Conservation (phyloP, 129 eudicot genomes). For the Gnaphalium uliginosum region DNA sequence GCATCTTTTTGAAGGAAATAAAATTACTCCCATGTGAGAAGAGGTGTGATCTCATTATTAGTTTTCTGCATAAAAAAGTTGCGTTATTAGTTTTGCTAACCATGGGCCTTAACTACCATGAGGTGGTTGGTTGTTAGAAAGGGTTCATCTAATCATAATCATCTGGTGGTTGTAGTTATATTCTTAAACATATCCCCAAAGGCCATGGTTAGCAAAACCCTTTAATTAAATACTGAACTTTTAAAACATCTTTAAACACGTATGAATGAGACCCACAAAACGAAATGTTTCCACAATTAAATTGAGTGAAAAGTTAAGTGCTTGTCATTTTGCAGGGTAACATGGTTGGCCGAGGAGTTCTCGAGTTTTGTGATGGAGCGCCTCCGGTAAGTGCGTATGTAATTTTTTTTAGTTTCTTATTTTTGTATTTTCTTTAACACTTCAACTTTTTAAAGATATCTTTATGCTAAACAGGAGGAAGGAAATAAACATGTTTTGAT, state of each 20-base stretch:
- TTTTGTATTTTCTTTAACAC: not conserved
- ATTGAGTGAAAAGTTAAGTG: not conserved
- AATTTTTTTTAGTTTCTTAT: not conserved
- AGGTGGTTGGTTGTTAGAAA: no score
- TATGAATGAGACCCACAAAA: not conserved
- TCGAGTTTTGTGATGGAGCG: constrained; percentile 86
- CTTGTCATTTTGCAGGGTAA: constrained; percentile 61
- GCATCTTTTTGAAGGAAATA: not conserved
- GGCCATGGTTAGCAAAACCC: no score
- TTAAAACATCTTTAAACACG: not conserved
- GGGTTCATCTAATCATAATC: no score
- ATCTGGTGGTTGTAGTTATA: no score
- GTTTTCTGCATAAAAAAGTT: no score
- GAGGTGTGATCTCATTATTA: no score
- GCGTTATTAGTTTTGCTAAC: no score
- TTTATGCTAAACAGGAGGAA: not conserved
- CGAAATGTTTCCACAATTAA: not conserved
- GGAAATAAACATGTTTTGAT: not conserved
- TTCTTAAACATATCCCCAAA: no score
- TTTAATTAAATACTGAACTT: no score
- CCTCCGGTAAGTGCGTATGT: constrained; percentile 65
- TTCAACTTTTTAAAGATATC: no score
- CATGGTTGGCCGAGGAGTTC: constrained; percentile 78
- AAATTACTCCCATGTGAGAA: no score
- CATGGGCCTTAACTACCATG: no score